A percentile compares a stretch with the other conserved stretches of the same genome.
These are phyloP conservation scores for Ustilago loliicola DNA, from an alignment of 1,284 basidiomycete species.

Conservation along the genomic window DNA sequence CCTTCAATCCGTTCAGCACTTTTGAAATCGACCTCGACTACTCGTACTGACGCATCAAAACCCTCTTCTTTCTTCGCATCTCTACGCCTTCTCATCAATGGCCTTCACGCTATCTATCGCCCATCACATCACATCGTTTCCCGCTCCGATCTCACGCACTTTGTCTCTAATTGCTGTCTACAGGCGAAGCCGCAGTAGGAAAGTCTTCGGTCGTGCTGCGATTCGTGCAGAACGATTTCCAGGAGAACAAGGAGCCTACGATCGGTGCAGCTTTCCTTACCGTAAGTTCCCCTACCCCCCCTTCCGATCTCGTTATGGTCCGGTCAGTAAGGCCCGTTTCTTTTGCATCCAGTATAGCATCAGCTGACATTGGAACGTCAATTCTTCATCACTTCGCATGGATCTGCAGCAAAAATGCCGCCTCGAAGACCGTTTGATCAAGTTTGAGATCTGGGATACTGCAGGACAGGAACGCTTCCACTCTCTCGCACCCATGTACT, in stretches of 20 bases:
- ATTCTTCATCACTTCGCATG: not conserved
- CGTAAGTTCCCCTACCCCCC: conserved; percentile 34
- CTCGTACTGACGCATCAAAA: not conserved
- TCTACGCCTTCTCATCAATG: not conserved
- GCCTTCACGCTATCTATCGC: not conserved
- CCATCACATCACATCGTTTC: conserved; percentile 2
- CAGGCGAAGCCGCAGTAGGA: conserved; percentile 97
- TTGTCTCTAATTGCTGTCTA: not conserved
- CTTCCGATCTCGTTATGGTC: not conserved
- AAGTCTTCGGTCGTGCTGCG: conserved; percentile 99
- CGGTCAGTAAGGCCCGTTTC: too few relatives aligned
- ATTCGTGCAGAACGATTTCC: conserved; percentile 95
- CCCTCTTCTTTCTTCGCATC: not conserved
- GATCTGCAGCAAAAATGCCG: conserved; percentile 75
- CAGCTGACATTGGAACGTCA: not conserved
- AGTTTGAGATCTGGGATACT: conserved; percentile 97
- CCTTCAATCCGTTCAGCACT: not conserved
- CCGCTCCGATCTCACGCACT: not conserved
- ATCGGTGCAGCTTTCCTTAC: conserved; percentile 89
- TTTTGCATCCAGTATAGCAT: too few relatives aligned
- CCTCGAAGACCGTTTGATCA: conserved; percentile 78
- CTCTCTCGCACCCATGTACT: conserved; percentile 96
- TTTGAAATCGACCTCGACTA: not conserved
- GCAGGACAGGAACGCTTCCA: conserved; percentile 96
- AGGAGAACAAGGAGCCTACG: conserved; percentile 96